These are phyloP conservation scores for Colletotrichum cereale DNA, from an alignment of 2,329 filamentous ascomycete genomes.

Conservation along the genomic window DNA sequence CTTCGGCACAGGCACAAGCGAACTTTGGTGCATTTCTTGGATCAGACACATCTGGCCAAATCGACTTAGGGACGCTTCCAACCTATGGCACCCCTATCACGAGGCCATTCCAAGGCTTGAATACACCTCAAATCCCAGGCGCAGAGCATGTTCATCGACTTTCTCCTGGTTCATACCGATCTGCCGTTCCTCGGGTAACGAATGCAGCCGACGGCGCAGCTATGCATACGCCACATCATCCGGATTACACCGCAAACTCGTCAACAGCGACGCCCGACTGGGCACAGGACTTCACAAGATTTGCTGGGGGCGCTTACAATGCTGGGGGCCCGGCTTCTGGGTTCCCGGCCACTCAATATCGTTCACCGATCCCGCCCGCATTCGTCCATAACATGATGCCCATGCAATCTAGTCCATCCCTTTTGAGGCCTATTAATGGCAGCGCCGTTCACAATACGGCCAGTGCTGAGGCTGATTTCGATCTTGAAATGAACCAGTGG, in stretches of 20 bases:
- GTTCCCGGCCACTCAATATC: background rate
- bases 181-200: background rate
- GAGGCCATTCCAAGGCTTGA: background rate
- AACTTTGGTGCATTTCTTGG: slow-evolving; percentile 53
- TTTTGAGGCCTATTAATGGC: background rate
- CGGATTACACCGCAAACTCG: background rate
- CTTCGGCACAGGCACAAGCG: slow-evolving; percentile 45
- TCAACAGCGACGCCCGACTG: slow-evolving; percentile 2
- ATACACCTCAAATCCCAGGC: background rate
- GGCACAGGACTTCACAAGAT: slow-evolving; percentile 35
- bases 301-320: background rate
- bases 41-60: slow-evolving; percentile 19
- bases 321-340: background rate
- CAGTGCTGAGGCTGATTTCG: slow-evolving; percentile 51
- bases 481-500: slow-evolving; percentile 57
- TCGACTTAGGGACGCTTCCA: background rate
- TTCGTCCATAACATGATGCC: background rate
- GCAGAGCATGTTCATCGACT: background rate
- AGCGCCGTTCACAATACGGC: background rate
- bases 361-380: background rate
- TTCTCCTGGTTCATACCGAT: background rate
- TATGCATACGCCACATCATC: background rate
- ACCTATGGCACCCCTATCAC: background rate
- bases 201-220: background rate
- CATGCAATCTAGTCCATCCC: background rate